Conservation (phyloP, 2,329 filamentous ascomycete genomes). For the Fusarium anguioides region DNA sequence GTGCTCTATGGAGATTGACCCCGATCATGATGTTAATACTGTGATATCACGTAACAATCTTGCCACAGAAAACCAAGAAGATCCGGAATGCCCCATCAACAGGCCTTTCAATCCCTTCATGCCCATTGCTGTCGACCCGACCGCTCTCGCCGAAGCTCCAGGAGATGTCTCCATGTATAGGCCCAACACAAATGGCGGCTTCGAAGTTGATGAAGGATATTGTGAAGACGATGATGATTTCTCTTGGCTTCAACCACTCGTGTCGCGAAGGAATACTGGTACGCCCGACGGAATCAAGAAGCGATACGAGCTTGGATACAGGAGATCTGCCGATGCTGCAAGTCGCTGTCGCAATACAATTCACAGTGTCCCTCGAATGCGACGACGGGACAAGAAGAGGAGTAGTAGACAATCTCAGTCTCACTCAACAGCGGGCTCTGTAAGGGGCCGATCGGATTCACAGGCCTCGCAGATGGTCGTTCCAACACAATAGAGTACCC, state of each 20-base stretch:
- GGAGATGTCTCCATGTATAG: neutral
- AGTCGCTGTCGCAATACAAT: slow-evolving; percentile 41
- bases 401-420: slow-evolving; percentile 19
- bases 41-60: neutral
- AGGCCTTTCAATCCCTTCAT: neutral
- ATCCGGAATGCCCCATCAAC: neutral
- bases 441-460: neutral
- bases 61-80: neutral
- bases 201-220: slow-evolving; percentile 48
- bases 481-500: slow-evolving; percentile 4
- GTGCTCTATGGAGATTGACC: slow-evolving; percentile 34
- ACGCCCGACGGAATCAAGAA: slow-evolving; percentile 32
- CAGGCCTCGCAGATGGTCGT: slow-evolving; percentile 6
- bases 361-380: slow-evolving; percentile 42
- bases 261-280: slow-evolving; percentile 9
- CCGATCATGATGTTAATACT: neutral
- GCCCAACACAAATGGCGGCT: slow-evolving; percentile 4
- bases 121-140: slow-evolving; percentile 8
- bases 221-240: slow-evolving; percentile 43
- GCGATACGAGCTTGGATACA: slow-evolving; percentile 40
- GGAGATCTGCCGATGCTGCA: slow-evolving; percentile 42
- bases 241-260: slow-evolving; percentile 41
- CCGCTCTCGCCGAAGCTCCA: slow-evolving; percentile 2
- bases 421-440: slow-evolving; percentile 9
- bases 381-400: slow-evolving; percentile 43